Base-by-base conservation (phyloP, 2,329 filamentous ascomycete species). In the Fusarium longipes region DNA sequence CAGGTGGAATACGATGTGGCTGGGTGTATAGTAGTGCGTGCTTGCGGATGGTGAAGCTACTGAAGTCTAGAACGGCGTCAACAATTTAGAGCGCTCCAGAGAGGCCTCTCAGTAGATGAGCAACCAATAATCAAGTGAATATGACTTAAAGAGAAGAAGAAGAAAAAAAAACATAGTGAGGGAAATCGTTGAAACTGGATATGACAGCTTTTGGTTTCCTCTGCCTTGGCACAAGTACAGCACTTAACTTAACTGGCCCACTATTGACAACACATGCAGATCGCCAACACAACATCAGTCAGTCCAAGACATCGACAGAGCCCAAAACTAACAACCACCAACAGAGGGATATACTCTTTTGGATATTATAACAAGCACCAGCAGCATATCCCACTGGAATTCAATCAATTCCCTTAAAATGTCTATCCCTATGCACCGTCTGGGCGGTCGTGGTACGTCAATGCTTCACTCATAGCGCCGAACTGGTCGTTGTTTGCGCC, bases 381-480 rank as follows among this genome's bases (percentile, higher is more conserved):
- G 24, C 36, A n/a, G 17, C 7, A 51, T 15, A 24, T 15, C 27
- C 30, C 30, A 24, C 38, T 39, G 20, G 27, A 25, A 29, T 43
- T 48, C 36, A 51, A 22, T 53, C 15, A 54, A 25, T 55, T 25
- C 27, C 15, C 14, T 25, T 35, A 68, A 43, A 55, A 79, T 79
- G 78, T 72, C 80, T 38, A 80, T 83, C 62, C 80, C 79, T 50
- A 77, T 83, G 80, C 75, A 78, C 44, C 77, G 77, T 48, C 74
- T 83, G 44, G 82, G 82, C 76, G 81, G 78, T 63, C 78, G 79
- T 71, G 81, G 82, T 83, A 78, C 62, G 80, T 76, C 30, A 43
- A 36, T 25, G 24, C 17, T 49, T 54, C 20, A 64, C 39, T 22
- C 10, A 29, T 17, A 33, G 20, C 18, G 35, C 32, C 18, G 20